Evolutionary conservation across 2,329 filamentous ascomycete species (phyloP), one percentile per base, ranked within the genome.

Genomic region (Leptodontidium sp.): DNA sequence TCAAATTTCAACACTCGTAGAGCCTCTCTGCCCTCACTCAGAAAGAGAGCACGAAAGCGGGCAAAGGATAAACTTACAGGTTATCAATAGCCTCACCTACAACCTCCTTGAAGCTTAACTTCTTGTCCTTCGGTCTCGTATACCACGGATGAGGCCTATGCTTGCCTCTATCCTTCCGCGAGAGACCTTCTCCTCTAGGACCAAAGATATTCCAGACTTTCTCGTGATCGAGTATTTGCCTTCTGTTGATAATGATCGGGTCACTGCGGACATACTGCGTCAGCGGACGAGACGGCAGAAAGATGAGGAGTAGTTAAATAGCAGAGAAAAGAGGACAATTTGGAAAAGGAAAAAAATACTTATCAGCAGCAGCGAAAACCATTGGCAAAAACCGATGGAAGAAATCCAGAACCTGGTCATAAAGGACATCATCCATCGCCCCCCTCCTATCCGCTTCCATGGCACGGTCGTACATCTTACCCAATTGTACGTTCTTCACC

Each of bases 131-230:
- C 26, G 50, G 50, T 12, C 50, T 32, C 2, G 50, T 53, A 53
- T 53, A 53, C 50, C 50, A 53, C 50, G 50, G 50, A 53, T 53
- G 26, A 14, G 50, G 50, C 15, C 50, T 53, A 53, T 53, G 32
- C 26, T 53, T 53, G 1, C 50, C 26, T 7, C 50, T 21, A 17
- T 53, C 26, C 14, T 53, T 53, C 4, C 50, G 24, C 15, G 50
- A 53, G 12, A 32, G 50, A 53, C 50, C 50, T n/a, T 32, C 50
- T 6, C 50, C 26, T 17, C 50, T 32, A 4, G 50, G 50, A 12
- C 50, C 26, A 7, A 53, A 53, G 5, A 53, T 53, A 12, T 53
- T 26, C 50, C 50, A 53, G 26, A 53, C 50, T 26, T 24, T 26
- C 15, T 53, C 24, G 14, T 53, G 26, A 12, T 53, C 50, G 50